Evolutionary conservation across 2,329 filamentous ascomycete genomes (phyloP), one percentile per base, ranked within the genome.

Genomic region (Ophiosphaerella herpotricha): DNA sequence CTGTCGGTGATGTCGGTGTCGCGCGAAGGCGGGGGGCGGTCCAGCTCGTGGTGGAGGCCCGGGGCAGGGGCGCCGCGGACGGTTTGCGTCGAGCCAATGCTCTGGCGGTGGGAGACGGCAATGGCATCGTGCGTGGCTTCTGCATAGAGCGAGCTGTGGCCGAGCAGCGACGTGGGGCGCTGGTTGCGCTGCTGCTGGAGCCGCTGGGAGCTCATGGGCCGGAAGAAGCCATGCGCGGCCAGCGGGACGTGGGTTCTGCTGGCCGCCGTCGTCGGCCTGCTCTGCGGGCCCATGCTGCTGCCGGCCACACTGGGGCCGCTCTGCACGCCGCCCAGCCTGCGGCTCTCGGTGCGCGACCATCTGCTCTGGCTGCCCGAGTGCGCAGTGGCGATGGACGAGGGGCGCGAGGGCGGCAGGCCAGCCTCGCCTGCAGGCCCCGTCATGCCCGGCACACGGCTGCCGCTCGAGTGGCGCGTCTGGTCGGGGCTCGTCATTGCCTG

Each of bases 121-220:
- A 50, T 60, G n/a, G 56, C 50, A 35, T 74, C 71, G 51, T 49
- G 64, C 7, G 62, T 51, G 36, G 64, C 63, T 47, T 70, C 67
- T 24, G 63, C 56, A 46, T 70, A 68, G 32, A 73, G 58, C 24
- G 68, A 69, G 43, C 57, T 55, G 21, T 68, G 67, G 43, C 68
- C 72, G 36, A 72, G 66, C 14, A 71, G 54, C 21, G 70, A 73
- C 24, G 67, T 74, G 33, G 78, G 80, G 39, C 78, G 78, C 60
- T 79, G 84, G 56, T 87, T 86, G 71, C 93, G 82, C 74, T 97
- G 94, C 46, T 91, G 91, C 75, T 97, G 93, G 43, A 97, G 79
- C 71, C 91, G 88, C 72, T 96, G 91, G 21, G 93, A 96, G 76
- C 92, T 97, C 91, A 99, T 96, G 34, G 94, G 94, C 18, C 88